A percentile compares a stretch with the other conserved stretches of the same genome.
phyloP scores from a whole-genome alignment of 73 alveolate species.

The Effrenium voratum region DNA sequence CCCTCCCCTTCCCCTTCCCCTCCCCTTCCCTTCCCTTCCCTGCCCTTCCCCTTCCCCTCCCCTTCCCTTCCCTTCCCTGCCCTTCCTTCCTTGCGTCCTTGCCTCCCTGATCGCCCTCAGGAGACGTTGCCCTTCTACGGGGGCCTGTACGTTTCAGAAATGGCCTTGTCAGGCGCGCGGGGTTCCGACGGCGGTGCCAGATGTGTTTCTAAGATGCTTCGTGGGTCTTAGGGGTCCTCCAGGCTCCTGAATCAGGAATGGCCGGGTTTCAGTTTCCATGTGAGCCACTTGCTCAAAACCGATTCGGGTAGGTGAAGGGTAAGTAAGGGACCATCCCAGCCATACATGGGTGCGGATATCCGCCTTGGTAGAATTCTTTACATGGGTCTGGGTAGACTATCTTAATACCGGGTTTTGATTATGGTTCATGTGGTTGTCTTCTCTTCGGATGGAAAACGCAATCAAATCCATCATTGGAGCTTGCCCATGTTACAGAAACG shows the following conservation, averaged over 20 bases:
- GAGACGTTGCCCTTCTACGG: conserved; percentile 79
- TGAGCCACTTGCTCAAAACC: neutral
- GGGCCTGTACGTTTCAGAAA: conserved; percentile 69
- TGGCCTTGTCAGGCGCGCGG: conserved; percentile 64
- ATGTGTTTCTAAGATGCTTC: neutral
- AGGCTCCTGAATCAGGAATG: neutral
- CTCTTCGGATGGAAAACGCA: no score
- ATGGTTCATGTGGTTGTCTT: no score
- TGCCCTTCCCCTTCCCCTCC: neutral
- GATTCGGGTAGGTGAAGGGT: no score
- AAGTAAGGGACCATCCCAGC: neutral
- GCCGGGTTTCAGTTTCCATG: neutral
- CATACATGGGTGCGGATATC: neutral
- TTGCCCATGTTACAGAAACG: no score
- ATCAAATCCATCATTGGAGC: no score
- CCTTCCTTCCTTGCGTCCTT: no score
- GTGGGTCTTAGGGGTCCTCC: neutral
- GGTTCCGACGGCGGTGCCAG: neutral
- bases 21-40: no score
- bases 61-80: neutral
- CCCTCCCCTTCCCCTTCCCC: neutral
- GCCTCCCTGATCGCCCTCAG: no score
- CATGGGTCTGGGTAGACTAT: no score
- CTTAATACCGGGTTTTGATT: no score
- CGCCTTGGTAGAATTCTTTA: no score